Conservation (phyloP, 352 stramenopile genomes). For the Globisporangium takayamanum region DNA sequence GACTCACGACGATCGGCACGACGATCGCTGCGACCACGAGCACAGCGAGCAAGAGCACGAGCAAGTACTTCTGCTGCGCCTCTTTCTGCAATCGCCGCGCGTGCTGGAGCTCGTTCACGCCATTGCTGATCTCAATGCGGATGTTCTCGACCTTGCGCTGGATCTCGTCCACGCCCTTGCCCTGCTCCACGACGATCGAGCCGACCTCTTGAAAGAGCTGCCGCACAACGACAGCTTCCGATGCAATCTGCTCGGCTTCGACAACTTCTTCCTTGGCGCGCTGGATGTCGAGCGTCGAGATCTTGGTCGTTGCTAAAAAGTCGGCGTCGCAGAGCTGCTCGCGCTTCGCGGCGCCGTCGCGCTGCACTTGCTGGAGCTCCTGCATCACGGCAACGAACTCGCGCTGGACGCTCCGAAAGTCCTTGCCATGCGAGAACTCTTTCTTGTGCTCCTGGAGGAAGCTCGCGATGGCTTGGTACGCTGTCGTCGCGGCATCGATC, state of each 20-base stretch:
- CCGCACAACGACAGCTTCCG: conserved; percentile 61
- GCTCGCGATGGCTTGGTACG: conserved; percentile 54
- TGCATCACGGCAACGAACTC: conserved; percentile 63
- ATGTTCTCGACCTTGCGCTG: conserved; percentile 65
- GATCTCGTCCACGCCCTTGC: conserved; percentile 67
- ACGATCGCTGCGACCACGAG: conserved; percentile 29
- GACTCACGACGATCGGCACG: conserved; percentile 41
- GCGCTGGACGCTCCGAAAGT: conserved; percentile 48
- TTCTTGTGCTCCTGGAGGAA: conserved; percentile 64
- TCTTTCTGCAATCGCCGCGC: conserved; percentile 54
- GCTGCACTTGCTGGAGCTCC: conserved; percentile 59
- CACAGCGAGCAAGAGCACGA: conserved; percentile 4
- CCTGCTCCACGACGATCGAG: conserved; percentile 52
- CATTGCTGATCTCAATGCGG: conserved; percentile 62
- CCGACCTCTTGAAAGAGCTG: conserved; percentile 65
- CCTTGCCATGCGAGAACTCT: conserved; percentile 34
- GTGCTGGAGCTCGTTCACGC: conserved; percentile 63
- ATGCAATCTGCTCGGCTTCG: conserved; percentile 51
- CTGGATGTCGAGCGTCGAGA: conserved; percentile 65
- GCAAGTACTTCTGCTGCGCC: conserved; percentile 53
- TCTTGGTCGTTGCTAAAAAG: conserved; percentile 45
- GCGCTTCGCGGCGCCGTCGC: conserved; percentile 35
- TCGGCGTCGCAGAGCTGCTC: conserved; percentile 66
- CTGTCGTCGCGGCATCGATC: conserved; percentile 44
- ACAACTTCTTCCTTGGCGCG: conserved; percentile 72